These are phyloP conservation scores for Solanum pimpinellifolium DNA, from an alignment of 257 asterid species.

Conservation along the genomic window DNA sequence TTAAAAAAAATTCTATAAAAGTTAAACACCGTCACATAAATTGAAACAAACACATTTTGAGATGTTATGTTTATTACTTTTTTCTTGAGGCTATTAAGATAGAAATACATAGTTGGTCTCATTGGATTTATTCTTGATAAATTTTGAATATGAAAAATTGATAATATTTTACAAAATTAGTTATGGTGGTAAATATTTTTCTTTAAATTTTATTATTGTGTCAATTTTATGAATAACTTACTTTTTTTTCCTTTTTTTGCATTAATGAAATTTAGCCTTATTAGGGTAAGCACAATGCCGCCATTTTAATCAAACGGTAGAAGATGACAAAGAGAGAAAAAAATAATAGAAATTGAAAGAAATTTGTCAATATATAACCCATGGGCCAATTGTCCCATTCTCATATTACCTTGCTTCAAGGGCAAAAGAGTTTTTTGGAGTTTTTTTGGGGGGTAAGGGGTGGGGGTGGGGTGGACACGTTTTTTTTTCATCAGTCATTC, in stretches of 20 bases:
- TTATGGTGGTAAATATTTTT: not conserved
- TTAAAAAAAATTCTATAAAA: not conserved
- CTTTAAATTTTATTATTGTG: not conserved
- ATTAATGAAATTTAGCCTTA: constrained; percentile 30
- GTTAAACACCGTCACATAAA: not conserved
- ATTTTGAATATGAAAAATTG: not conserved
- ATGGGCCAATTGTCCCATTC: constrained; percentile 22
- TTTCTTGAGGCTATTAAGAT: not conserved
- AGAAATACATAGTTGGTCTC: not conserved
- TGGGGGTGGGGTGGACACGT: not conserved
- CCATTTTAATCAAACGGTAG: constrained; percentile 9
- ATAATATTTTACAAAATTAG: not conserved
- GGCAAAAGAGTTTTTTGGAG: constrained; percentile 27
- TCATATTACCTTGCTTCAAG: constrained; percentile 29
- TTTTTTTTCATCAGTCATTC: too few relatives aligned
- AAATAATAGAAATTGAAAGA: not conserved
- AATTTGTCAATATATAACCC: not conserved
- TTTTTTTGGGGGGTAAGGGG: not conserved
- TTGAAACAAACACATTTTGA: not conserved
- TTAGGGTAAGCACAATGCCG: constrained; percentile 12
- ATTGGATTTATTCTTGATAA: not conserved
- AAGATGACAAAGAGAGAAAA: constrained; percentile 1
- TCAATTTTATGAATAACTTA: constrained; percentile 20
- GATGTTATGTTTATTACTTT: too few relatives aligned
- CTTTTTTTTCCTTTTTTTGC: constrained; percentile 1